Evolutionary conservation across 2,329 filamentous ascomycete species (phyloP).

Genomic region (Thielaviopsis populi): DNA sequence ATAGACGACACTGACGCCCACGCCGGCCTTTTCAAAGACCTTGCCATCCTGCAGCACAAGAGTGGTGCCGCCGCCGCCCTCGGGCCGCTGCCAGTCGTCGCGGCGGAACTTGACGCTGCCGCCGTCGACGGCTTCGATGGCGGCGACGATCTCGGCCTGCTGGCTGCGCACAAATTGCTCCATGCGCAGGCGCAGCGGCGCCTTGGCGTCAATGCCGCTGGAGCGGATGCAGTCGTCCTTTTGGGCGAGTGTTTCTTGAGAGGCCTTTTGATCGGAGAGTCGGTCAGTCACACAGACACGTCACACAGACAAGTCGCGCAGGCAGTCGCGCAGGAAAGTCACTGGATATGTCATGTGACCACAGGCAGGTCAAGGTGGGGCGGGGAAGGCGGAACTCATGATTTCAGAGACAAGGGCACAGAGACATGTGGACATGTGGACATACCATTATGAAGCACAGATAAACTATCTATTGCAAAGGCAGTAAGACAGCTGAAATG

Average conservation of each 20-base stretch:
- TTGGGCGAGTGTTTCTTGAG: slow-evolving; percentile 30
- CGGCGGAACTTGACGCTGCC: slow-evolving; percentile 46
- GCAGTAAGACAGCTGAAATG: neutral
- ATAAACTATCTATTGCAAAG: neutral
- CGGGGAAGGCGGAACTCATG: neutral
- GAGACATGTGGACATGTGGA: too few species aligned
- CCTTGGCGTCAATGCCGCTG: slow-evolving; percentile 55
- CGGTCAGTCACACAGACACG: neutral
- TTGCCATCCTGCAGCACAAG: slow-evolving; percentile 93
- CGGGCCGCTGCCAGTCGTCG: slow-evolving; percentile 75
- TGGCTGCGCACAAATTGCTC: slow-evolving; percentile 90
- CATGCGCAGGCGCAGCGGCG: slow-evolving; percentile 96
- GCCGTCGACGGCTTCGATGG: slow-evolving; percentile 71
- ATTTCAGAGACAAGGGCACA: neutral
- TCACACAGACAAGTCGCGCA: too few species aligned
- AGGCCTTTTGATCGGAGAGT: slow-evolving; percentile 6
- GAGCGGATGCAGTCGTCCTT: slow-evolving; percentile 60
- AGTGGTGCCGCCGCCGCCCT: slow-evolving; percentile 84
- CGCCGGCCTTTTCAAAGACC: slow-evolving; percentile 93
- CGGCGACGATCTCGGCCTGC: slow-evolving; percentile 72
- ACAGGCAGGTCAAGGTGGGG: neutral
- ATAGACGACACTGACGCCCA: slow-evolving; percentile 91
- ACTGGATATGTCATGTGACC: neutral
- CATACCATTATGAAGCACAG: neutral
- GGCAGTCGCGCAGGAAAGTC: too few species aligned